These are phyloP conservation scores for Cyberlindnera mississippiensis DNA, from an alignment of 805 yeast species.

Conservation along the genomic window DNA sequence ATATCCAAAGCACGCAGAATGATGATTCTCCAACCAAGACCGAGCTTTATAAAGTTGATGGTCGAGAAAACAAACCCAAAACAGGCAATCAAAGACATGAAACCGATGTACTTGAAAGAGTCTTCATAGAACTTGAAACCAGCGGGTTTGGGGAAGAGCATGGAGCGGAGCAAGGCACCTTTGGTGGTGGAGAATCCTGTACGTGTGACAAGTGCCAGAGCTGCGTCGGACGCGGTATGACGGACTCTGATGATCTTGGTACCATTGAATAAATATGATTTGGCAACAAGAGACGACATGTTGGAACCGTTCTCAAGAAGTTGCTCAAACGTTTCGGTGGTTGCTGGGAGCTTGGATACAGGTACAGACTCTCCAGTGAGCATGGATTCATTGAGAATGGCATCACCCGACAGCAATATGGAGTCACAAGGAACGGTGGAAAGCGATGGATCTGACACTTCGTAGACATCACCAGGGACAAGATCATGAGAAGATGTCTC, in stretches of 20 bases:
- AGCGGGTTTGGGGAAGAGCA: conserved; percentile 93
- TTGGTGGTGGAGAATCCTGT: conserved; percentile 96
- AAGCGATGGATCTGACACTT: conserved; percentile 82
- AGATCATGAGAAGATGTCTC: conserved; percentile 70
- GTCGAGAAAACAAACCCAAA: conserved; percentile 84
- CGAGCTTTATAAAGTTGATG: conserved; percentile 72
- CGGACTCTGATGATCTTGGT: conserved; percentile 85
- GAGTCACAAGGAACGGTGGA: conserved; percentile 84
- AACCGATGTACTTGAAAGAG: conserved; percentile 93
- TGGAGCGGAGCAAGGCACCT: conserved; percentile 89
- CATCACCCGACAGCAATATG: conserved; percentile 81
- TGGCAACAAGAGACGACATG: conserved; percentile 62
- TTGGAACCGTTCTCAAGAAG: conserved; percentile 49
- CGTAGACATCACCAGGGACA: conserved; percentile 96
- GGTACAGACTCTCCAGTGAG: conserved; percentile 98
- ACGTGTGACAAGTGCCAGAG: conserved; percentile 80
- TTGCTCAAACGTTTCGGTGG: conserved; percentile 53
- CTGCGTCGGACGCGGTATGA: conserved; percentile 50
- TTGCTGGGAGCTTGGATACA: conserved; percentile 73
- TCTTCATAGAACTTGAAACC: conserved; percentile 93
- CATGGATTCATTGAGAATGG: conserved; percentile 97
- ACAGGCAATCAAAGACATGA: conserved; percentile 82
- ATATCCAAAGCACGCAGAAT: conserved; percentile 87
- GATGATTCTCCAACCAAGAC: conserved; percentile 65
- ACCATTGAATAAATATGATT: conserved; percentile 80